These are phyloP conservation scores for Trichopus zeylanicus DNA, from an alignment of 116 monocot genomes.

Conservation along the genomic window DNA sequence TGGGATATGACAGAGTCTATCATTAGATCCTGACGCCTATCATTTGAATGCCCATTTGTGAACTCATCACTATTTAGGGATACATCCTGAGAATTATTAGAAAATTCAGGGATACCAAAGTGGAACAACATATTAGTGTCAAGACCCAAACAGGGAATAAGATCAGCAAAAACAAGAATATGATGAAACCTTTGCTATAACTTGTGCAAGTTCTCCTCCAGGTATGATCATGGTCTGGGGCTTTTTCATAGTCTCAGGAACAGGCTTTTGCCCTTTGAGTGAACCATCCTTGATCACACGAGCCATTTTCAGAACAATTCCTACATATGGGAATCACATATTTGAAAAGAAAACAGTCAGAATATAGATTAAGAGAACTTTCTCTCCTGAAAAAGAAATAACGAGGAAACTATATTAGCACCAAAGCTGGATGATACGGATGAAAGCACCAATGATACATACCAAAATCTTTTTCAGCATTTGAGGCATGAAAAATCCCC, in stretches of 20 bases:
- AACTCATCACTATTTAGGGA: conserved; percentile 43
- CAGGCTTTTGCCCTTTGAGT: conserved; percentile 37
- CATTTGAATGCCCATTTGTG: conserved; percentile 24
- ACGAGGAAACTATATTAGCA: neutral
- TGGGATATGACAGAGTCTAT: conserved; percentile 83
- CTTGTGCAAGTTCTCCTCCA: conserved; percentile 71
- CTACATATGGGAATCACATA: conserved; percentile 24
- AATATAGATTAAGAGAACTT: neutral
- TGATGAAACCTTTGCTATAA: conserved; percentile 70
- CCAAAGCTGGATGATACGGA: conserved; percentile 1
- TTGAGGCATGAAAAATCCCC: conserved; percentile 82
- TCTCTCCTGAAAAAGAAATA: neutral
- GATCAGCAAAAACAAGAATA: conserved; percentile 5
- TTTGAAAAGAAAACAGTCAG: neutral
- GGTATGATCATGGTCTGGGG: conserved; percentile 84
- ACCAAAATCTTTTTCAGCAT: conserved; percentile 89
- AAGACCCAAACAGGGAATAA: neutral
- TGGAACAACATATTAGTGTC: neutral
- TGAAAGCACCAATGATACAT: conserved; percentile 7
- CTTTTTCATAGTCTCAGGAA: conserved; percentile 39
- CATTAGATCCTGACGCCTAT: conserved; percentile 74
- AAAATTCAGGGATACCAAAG: neutral
- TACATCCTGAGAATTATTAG: conserved; percentile 45
- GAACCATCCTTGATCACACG: conserved; percentile 73
- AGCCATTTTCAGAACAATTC: conserved; percentile 91